phyloP scores from a whole-genome alignment of 305 asterid species.

The Withania somnifera region DNA sequence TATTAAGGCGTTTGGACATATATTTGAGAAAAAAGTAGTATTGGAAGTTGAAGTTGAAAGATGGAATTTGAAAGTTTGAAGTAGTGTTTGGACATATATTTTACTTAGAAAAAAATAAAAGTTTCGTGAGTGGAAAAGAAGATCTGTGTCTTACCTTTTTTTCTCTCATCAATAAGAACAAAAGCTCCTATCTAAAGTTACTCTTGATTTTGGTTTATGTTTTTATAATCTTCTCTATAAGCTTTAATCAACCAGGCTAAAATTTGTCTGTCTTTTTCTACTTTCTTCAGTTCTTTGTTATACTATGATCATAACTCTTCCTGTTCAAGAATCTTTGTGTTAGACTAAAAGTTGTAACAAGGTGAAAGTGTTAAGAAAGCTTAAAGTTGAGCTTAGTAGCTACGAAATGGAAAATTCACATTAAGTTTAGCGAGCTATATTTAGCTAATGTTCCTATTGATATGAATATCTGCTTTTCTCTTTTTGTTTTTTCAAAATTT shows the following conservation, averaged over 20 bases:
- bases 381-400: too few relatives aligned
- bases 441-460: too few relatives aligned
- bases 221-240: neutral
- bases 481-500: neutral
- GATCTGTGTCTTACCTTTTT: neutral
- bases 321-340: neutral
- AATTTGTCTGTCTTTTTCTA: neutral
- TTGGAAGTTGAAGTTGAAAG: too few relatives aligned
- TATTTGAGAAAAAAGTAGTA: neutral
- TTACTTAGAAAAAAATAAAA: too few relatives aligned
- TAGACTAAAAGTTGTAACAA: neutral
- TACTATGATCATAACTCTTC: neutral
- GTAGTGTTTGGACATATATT: too few relatives aligned
- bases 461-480: neutral
- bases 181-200: neutral
- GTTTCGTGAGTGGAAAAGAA: too few relatives aligned
- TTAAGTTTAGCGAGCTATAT: too few relatives aligned
- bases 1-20: too few relatives aligned
- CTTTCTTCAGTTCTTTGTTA: neutral
- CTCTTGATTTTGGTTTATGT: neutral
- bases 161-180: neutral
- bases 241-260: neutral
- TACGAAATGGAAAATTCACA: too few relatives aligned
- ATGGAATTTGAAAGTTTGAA: too few relatives aligned
- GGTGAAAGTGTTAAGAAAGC: neutral